Evolutionary conservation across 257 asterid genomes (phyloP), one percentile per base, ranked within the genome.

Genomic region (Nemophila menziesii): DNA sequence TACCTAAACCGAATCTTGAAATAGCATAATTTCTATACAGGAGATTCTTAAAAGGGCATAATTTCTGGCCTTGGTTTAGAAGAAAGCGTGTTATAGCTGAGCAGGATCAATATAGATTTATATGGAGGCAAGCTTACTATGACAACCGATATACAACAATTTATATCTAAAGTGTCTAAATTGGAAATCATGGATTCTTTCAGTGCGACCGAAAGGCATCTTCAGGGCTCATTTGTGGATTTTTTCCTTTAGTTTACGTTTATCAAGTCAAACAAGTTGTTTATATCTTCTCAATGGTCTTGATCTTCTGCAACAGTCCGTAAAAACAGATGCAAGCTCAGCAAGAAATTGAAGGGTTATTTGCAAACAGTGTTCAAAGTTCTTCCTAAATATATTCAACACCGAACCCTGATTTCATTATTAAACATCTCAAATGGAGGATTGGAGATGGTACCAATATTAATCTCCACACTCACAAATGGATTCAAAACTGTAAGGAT

Each of bases 381-480:
- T 52, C 87, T 90, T 16, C 82, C 98, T 0, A 64, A 66, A 62
- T 95, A 90, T 61, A 34, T 81, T 66, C 96, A 85, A 46, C 80
- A 85, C 69, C 96, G 92, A 90, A 79, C 50, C 93, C 98, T 4
- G n/a, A n/a, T n/a, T n/a, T n/a, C n/a, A n/a, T n/a, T n/a, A n/a
- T n/a, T n/a, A n/a, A n/a, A n/a, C n/a, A n/a, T n/a, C n/a, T n/a
- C n/a, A n/a, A n/a, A n/a, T n/a, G n/a, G n/a, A n/a, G n/a, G n/a
- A n/a, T n/a, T n/a, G n/a, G n/a, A n/a, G n/a, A n/a, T n/a, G n/a
- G n/a, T n/a, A n/a, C n/a, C n/a, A n/a, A n/a, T n/a, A n/a, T n/a
- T n/a, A n/a, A n/a, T n/a, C n/a, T n/a, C n/a, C n/a, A n/a, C n/a
- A n/a, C n/a, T n/a, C n/a, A n/a, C n/a, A n/a, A n/a, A n/a, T n/a